Base-by-base conservation (phyloP, 1,284 basidiomycete species). In the Waitea zeae region DNA sequence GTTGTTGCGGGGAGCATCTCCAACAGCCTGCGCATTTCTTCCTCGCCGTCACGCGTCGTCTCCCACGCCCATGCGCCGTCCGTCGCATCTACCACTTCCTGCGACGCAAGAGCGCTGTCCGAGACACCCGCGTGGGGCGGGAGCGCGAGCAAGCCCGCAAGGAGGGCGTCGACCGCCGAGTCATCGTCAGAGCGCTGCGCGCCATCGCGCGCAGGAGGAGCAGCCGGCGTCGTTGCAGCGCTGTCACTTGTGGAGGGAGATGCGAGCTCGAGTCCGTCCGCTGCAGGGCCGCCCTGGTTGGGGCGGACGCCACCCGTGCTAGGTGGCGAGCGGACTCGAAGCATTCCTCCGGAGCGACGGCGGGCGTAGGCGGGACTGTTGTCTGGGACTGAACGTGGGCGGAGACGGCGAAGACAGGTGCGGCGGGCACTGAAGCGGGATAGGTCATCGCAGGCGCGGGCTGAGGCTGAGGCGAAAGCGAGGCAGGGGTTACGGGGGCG, bases 301-400 rank as follows among this genome's bases (percentile, higher is more conserved):
- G 64, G 62, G 65, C 67, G 71, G 63, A 73, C 81, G 68, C 81
- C 82, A 86, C 76, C 81, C 81, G 80, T 86, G 81, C 81, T 77
- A 79, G 75, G 74, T 86, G 82, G 81, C 81, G 71, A 86, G 81
- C 78, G 71, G 77, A 59, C 52, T 74, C 64, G 52, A 54, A 53
- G 49, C 46, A 40, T 45, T 50, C 27, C 20, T 28, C 31, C 20
- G 43, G 33, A 38, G 43, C 42, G 47, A 48, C 49, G 50, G 42
- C 39, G 49, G 37, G 42, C 45, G 46, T 54, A 64, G 37, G 61
- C 49, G 36, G n/a, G n/a, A n/a, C n/a, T n/a, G n/a, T n/a, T n/a
- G n/a, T n/a, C n/a, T 59, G 49, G 18, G 69, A 64, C 7, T 61
- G 58, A 11, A 66, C 55, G 15, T 51, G 47, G 34, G 54, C 47